These are phyloP conservation scores for Populus pruinosa DNA, from an alignment of 345 rosid species.

Conservation along the genomic window DNA sequence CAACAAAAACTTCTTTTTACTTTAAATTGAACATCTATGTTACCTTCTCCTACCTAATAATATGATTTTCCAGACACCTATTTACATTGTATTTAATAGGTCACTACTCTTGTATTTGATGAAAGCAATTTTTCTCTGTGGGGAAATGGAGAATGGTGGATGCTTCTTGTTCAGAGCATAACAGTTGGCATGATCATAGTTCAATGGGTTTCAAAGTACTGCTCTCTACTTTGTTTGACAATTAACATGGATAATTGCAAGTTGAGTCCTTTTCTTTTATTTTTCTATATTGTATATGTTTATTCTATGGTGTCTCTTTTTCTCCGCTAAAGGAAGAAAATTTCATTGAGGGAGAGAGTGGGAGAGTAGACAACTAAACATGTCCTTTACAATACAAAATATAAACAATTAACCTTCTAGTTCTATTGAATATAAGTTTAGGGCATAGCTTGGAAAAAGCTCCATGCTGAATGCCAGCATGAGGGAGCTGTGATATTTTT, in stretches of 20 bases:
- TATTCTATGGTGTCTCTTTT: background rate
- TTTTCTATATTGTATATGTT: too few relatives aligned
- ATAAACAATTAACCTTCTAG: background rate
- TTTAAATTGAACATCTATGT: too few relatives aligned
- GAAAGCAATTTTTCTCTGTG: constrained; percentile 58
- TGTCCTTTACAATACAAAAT: background rate
- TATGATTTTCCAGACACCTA: background rate
- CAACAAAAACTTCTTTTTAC: too few relatives aligned
- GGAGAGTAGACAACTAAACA: background rate
- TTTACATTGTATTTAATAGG: constrained; percentile 31
- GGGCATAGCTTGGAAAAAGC: background rate
- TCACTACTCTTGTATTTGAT: constrained; percentile 55
- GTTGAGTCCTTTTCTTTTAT: background rate
- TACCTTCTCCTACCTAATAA: background rate
- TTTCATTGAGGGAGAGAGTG: background rate
- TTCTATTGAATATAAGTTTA: background rate
- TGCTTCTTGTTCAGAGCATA: constrained; percentile 98
- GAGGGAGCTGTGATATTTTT: background rate
- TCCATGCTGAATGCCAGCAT: background rate
- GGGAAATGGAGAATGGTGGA: constrained; percentile 99
- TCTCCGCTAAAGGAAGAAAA: background rate
- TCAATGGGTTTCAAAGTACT: constrained; percentile 82
- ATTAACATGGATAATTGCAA: background rate
- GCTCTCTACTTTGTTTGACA: background rate
- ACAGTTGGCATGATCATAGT: constrained; percentile 90